Base-by-base conservation (phyloP, 257 asterid species). In the Gentiana macrophylla region DNA sequence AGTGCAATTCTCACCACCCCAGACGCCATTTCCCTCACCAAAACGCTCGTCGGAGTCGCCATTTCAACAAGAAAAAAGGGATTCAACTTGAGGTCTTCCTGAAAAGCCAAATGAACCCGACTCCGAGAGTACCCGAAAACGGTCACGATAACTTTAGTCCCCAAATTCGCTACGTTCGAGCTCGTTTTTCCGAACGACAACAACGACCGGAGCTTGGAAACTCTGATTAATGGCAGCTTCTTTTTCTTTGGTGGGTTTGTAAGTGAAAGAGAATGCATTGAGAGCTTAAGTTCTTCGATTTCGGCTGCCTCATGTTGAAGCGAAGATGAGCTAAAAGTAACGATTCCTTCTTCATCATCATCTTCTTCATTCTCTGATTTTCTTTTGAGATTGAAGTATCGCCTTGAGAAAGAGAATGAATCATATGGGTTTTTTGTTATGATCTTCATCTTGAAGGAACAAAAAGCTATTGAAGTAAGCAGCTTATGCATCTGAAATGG, bases 11-110 rank as follows among this genome's bases (percentile, higher is more conserved):
- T 53, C 15, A 90, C 97, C 13, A 75, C 62, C 62, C 97, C 97
- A 8, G 94, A 80, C 8, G 97, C 96, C 97, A 90, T 90, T 60
- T 90, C 97, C 61, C 78, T 78, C 2, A 90, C 91, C 1, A 90
- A 71, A 5, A 70, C 68, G 59, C 86, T 82, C 0, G 94, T 90
- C 0, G 90, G 93, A 0, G 90, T 82, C 0, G 97, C 91, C 4
- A 90, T 58, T 59, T 90, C 89, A 1, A 90, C 93, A 0, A 90
- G 55, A 6, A 90, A 84, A 0, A 84, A 82, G 4, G 97, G 96
- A 32, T 57, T 52, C 35, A 52, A 61, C 10, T 76, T 80, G 53
- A 77, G 80, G 35, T 80, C 94, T 37, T 90, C 94, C 50, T 90
- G 97, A 38, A 90, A 80, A 0, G 94, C 86, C 62, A 90, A 74